phyloP scores from a whole-genome alignment of 1,139 yeast species.

The Yamadazyma siamensis region DNA sequence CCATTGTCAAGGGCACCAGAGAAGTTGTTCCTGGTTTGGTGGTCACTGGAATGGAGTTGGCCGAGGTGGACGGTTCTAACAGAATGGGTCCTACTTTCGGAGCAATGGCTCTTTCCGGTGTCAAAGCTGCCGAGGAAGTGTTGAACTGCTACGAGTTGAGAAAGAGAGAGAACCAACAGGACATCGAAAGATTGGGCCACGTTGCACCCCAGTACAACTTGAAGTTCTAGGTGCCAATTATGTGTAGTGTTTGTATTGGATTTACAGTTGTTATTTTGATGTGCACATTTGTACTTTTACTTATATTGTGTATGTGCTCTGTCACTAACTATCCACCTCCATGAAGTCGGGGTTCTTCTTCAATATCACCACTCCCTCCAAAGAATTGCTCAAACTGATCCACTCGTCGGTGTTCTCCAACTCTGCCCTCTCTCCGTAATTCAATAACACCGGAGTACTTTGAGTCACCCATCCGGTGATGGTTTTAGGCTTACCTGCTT shows the following conservation, averaged over 20 bases:
- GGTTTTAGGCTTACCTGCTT: conserved; percentile 97
- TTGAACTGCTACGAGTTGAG: conserved; percentile 50
- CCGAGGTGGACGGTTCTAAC: conserved; percentile 73
- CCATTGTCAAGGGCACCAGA: conserved; percentile 68
- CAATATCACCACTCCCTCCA: conserved; percentile 92
- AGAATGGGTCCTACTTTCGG: conserved; percentile 88
- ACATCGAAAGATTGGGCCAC: conserved; percentile 10
- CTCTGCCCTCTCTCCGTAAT: conserved; percentile 95
- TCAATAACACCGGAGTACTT: conserved; percentile 90
- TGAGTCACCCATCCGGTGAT: conserved; percentile 99
- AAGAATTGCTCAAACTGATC: conserved; percentile 71
- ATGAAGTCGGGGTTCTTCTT: conserved; percentile 86
- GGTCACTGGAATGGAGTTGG: conserved; percentile 79
- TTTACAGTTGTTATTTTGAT: too few relatives aligned
- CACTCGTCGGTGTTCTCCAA: conserved; percentile 88
- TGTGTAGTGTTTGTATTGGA: not conserved
- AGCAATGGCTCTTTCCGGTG: conserved; percentile 76
- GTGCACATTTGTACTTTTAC: too few relatives aligned
- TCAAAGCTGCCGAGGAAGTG: conserved; percentile 68
- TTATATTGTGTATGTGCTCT: too few relatives aligned
- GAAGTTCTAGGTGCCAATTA: not conserved
- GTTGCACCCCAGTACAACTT: conserved; percentile 2
- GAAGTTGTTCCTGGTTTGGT: conserved; percentile 70
- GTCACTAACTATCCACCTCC: conserved; percentile 53
- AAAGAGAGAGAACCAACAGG: conserved; percentile 35